Conservation (phyloP, 768 basidiomycete species). For the Collybia sp. region DNA sequence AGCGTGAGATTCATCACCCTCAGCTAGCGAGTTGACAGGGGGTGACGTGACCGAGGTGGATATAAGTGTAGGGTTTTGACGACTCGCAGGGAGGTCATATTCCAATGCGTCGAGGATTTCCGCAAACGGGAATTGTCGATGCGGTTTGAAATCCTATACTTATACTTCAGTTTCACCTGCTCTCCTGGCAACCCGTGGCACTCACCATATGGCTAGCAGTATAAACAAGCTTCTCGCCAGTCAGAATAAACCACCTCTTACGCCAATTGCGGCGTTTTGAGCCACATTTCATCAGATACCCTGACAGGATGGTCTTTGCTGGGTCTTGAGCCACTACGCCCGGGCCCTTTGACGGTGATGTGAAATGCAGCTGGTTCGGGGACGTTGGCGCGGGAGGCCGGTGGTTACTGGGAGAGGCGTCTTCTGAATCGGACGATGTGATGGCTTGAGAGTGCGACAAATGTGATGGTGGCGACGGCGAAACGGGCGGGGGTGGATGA, state of each 20-base stretch:
- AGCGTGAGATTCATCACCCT: slow-evolving; percentile 38
- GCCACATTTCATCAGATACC: slow-evolving; percentile 96
- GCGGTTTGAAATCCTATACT: slow-evolving; percentile 80
- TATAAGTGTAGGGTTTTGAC: slow-evolving; percentile 38
- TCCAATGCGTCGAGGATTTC: slow-evolving; percentile 92
- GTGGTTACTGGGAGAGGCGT: slow-evolving; percentile 46
- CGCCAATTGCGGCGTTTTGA: slow-evolving; percentile 92
- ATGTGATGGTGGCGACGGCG: slow-evolving; percentile 45
- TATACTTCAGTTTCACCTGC: no score
- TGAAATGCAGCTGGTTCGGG: slow-evolving; percentile 33
- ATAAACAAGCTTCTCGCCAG: slow-evolving; percentile 83
- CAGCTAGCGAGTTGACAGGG: slow-evolving; percentile 24
- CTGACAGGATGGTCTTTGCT: slow-evolving; percentile 78
- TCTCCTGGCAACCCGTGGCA: slow-evolving; percentile 7
- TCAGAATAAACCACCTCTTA: slow-evolving; percentile 97
- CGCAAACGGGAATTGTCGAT: slow-evolving; percentile 79
- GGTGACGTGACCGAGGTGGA: slow-evolving; percentile 29
- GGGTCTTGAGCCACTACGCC: slow-evolving; percentile 44
- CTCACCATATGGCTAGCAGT: slow-evolving; percentile 93
- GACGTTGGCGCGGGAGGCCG: slow-evolving; percentile 33
- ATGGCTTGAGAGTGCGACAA: slow-evolving; percentile 39
- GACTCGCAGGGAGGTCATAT: slow-evolving; percentile 60
- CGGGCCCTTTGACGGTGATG: slow-evolving; percentile 35
- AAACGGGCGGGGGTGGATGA: slow-evolving; percentile 28
- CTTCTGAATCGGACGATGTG: slow-evolving; percentile 80